Base-by-base conservation (phyloP, 257 asterid genomes). In the Eustoma russellianum region DNA sequence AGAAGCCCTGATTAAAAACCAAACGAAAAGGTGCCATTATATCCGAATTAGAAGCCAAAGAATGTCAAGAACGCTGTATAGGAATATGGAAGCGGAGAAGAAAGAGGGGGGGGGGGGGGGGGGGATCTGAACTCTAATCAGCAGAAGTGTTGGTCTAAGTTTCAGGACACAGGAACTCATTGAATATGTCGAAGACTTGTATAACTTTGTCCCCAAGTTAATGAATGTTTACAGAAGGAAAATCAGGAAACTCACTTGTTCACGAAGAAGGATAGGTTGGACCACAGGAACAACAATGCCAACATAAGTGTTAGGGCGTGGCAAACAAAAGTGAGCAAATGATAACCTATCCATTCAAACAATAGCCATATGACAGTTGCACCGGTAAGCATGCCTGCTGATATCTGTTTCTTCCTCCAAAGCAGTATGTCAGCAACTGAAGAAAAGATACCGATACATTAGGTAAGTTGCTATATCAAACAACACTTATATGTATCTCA, bases 331-430 rank as follows among this genome's bases (percentile, higher is more conserved):
- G 96, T 81, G 17, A 91, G 73, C 76, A 91, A 70, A 64, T 79
- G 85, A 61, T 90, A 91, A 64, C 89, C 94, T 15, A 84, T 87
- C 91, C 96, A 66, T 62, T 91, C 94, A 43, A 91, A 91, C 33
- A 87, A 79, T 24, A 87, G 92, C 96, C 98, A 91, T 66, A 87
- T 83, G 50, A 86, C 94, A 14, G 96, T 86, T 13, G 91, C 75
- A 45, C 78, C 82, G 12, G 94, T 81, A 48, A 90, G 88, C 66
- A 84, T 16, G 41, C 82, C 78, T 47, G 79, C 95, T n/a, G 98
- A 91, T 33, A 72, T 69, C 69, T 82, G 95, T 76, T 84, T 91
- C 78, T 86, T 91, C 71, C 95, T 76, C 97, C 98, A 91, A 7
- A 91, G 86, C 53, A 91, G 70, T 38, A 91, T 79, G 62, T 91